A percentile compares a stretch with the other conserved stretches of the same genome.
phyloP scores from a whole-genome alignment of 148 eudicot genomes.

The Hydrangea macrophylla region DNA sequence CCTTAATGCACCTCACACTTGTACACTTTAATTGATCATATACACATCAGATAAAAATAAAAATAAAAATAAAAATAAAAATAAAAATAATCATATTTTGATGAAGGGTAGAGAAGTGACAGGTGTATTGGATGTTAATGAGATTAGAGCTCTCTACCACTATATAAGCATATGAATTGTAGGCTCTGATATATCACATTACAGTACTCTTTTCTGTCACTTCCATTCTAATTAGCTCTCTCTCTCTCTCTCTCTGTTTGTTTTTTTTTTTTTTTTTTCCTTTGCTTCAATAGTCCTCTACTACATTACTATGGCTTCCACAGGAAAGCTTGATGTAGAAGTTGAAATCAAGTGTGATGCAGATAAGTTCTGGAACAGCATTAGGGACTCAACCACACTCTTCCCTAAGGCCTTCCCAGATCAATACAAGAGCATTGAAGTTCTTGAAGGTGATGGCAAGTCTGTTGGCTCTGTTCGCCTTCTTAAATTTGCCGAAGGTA shows the following conservation, averaged over 20 bases:
- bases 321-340: conserved; percentile 64
- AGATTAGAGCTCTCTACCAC: conserved; percentile 1
- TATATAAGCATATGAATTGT: background rate
- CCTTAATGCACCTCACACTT: no score
- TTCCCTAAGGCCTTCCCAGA: conserved; percentile 78
- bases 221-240: background rate
- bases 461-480: conserved; percentile 64
- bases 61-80: no score
- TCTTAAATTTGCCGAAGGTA: conserved; percentile 62
- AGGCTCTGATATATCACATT: background rate
- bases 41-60: no score
- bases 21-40: no score
- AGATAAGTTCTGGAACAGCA: conserved; percentile 55
- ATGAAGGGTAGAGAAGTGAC: background rate
- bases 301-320: conserved; percentile 23
- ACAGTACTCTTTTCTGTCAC: background rate
- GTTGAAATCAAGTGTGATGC: conserved; percentile 60
- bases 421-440: conserved; percentile 63
- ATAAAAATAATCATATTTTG: background rate
- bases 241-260: background rate
- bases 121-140: background rate
- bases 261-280: background rate
- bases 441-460: conserved; percentile 81
- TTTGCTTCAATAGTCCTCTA: background rate
- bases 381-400: conserved; percentile 47